Evolutionary conservation across 2,329 filamentous ascomycete species (phyloP).

Genomic region (Exophiala alcalophila): DNA sequence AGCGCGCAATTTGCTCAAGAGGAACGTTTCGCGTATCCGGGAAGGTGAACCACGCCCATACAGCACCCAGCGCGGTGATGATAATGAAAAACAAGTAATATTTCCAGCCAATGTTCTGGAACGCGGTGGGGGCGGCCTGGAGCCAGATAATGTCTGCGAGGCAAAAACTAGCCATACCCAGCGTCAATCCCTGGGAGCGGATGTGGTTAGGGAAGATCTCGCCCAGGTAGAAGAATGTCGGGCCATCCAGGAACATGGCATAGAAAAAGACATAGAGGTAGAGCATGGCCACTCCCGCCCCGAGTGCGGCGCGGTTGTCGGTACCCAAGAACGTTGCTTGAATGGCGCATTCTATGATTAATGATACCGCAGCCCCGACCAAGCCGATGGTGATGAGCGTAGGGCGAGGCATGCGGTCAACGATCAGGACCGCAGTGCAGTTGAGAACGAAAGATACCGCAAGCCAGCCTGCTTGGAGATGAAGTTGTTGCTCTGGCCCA

Average conservation of each 20-base stretch:
- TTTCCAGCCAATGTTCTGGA: conserved; percentile 1
- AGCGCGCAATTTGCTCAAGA: neutral
- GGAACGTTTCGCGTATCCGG: conserved; percentile 1
- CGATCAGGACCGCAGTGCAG: conserved; percentile 2
- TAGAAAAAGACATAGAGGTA: conserved; percentile 42
- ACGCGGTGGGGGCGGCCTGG: neutral
- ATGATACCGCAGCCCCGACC: conserved; percentile 38
- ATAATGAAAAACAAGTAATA: conserved; percentile 1
- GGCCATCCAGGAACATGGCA: conserved; percentile 31
- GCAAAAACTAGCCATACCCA: neutral
- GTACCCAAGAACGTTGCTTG: conserved; percentile 35
- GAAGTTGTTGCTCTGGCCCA: conserved; percentile 29
- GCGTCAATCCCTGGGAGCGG: neutral
- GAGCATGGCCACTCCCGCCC: conserved; percentile 40
- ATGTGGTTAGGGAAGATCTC: conserved; percentile 1
- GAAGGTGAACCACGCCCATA: neutral
- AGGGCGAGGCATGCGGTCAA: conserved; percentile 8
- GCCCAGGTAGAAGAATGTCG: neutral
- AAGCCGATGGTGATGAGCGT: conserved; percentile 32
- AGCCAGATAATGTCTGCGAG: conserved; percentile 1
- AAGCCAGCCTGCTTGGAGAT: conserved; percentile 4
- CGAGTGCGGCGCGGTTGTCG: conserved; percentile 32
- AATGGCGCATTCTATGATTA: conserved; percentile 40
- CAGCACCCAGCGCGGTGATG: neutral
- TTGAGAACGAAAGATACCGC: conserved; percentile 11